Evolutionary conservation across 148 eudicot genomes (phyloP), one percentile per base, ranked within the genome.

Genomic region (Fagopyrum esculentum): DNA sequence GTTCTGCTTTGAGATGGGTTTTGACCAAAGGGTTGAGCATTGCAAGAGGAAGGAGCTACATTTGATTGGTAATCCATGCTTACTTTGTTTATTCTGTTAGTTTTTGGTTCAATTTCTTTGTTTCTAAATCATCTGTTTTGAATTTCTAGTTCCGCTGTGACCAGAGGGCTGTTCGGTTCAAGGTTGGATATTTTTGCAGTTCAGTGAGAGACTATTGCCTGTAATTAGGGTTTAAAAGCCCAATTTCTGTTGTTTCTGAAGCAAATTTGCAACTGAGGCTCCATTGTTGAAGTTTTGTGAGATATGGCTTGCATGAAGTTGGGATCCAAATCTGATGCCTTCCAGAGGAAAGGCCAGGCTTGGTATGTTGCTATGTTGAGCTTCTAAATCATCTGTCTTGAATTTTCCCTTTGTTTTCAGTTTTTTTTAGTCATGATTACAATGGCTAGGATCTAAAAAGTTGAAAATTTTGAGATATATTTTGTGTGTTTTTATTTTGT

Each of bases 221-320:
- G 9, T 11, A 71, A 71, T 19, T 47, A 46, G 55, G 43, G 51
- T 71, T 71, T 52, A 15, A 49, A 71, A 40, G 16, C 30, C 15
- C 54, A 46, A 46, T 46, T 49, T 47, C 40, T 40, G 19, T 30
- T 40, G 19, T 30, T 69, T 69, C 48, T 35, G 72, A 13, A 40
- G 6, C 17, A 30, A 13, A 30, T 69, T 30, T 66, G 44, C 13
- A 44, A 19, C 5, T 60, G 76, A 74, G 78, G 44, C 54, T 50
- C 72, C 50, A n/a, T 9, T 40, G 79, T 55, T 70, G 75, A 52
- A 68, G 45, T 66, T 35, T 70, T 48, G 75, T 77, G 69, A 51
- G 56, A 78, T 71, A 93, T 91, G 98, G 93, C 98, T 81, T 93
- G 94, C 80, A 83, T 91, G 91, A 93, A 91, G 87, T 64, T 93